phyloP scores from a whole-genome alignment of 805 yeast genomes.

The Wickerhamomyces chaumierensis region DNA sequence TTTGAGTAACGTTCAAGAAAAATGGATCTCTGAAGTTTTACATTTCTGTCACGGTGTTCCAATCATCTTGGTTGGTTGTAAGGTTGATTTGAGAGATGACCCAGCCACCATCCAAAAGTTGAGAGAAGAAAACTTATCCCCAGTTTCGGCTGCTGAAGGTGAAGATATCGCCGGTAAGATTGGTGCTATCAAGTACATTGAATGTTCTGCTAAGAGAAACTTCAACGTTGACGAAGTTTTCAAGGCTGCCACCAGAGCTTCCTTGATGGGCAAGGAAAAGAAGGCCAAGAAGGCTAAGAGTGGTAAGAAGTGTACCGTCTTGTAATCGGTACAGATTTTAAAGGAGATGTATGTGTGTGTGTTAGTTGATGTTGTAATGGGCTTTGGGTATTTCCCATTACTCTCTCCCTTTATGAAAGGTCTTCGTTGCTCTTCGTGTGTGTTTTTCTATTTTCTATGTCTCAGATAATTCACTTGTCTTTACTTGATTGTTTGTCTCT shows the following conservation, averaged over 20 bases:
- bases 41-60: conserved; percentile 94
- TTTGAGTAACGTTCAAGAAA: conserved; percentile 86
- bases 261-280: conserved; percentile 42
- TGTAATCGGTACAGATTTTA: conserved; percentile 30
- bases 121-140: conserved; percentile 64
- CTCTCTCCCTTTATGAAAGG: too few relatives aligned
- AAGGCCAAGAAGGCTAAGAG: conserved; percentile 36
- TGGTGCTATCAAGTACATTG: conserved; percentile 78
- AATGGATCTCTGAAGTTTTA: conserved; percentile 89
- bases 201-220: conserved; percentile 87
- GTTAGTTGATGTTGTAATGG: too few relatives aligned
- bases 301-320: conserved; percentile 48
- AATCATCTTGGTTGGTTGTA: conserved; percentile 86
- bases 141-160: conserved; percentile 76
- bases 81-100: conserved; percentile 80
- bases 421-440: too few relatives aligned
- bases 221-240: conserved; percentile 90
- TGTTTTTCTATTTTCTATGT: too few relatives aligned
- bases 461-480: too few relatives aligned
- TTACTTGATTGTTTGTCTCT: background rate
- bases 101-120: conserved; percentile 65
- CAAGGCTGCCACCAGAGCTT: conserved; percentile 87
- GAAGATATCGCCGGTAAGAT: conserved; percentile 80
- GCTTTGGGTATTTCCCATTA: too few relatives aligned
- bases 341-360: background rate